These are phyloP conservation scores for Sugiyamaella sp. DNA, from an alignment of 1,139 yeast genomes.

Conservation along the genomic window DNA sequence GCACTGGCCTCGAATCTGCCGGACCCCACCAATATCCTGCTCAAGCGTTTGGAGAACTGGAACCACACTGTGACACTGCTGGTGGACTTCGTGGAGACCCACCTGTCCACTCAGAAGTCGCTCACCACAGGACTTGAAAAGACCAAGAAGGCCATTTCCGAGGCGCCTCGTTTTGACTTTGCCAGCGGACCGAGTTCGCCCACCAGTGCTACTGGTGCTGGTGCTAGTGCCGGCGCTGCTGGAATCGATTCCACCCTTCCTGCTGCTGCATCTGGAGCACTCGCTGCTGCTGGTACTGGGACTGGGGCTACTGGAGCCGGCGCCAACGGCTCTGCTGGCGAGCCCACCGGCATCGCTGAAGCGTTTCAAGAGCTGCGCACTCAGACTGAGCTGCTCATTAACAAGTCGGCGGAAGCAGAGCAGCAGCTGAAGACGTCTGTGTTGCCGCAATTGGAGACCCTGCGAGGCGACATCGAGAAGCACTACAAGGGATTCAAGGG, in stretches of 20 bases:
- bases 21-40: constrained; percentile 44
- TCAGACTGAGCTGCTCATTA: constrained; percentile 40
- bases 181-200: constrained; percentile 13
- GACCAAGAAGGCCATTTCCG: constrained; percentile 40
- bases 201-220: not conserved
- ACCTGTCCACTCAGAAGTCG: constrained; percentile 35
- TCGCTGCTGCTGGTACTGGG: constrained; percentile 21
- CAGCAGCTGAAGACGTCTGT: constrained; percentile 39
- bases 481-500: constrained; percentile 45
- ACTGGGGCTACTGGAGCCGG: constrained; percentile 22
- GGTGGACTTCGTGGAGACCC: constrained; percentile 39
- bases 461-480: constrained; percentile 45
- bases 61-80: constrained; percentile 39
- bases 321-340: constrained; percentile 10
- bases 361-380: constrained; percentile 41
- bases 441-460: constrained; percentile 43
- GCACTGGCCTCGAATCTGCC: constrained; percentile 34
- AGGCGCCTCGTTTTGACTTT: constrained; percentile 41
- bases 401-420: constrained; percentile 42
- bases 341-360: constrained; percentile 40
- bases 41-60: constrained; percentile 46
- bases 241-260: constrained; percentile 15
- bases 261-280: constrained; percentile 8
- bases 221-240: constrained; percentile 17
- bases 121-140: constrained; percentile 40